These are phyloP conservation scores for Salix exigua DNA, from an alignment of 345 rosid genomes.

Conservation along the genomic window DNA sequence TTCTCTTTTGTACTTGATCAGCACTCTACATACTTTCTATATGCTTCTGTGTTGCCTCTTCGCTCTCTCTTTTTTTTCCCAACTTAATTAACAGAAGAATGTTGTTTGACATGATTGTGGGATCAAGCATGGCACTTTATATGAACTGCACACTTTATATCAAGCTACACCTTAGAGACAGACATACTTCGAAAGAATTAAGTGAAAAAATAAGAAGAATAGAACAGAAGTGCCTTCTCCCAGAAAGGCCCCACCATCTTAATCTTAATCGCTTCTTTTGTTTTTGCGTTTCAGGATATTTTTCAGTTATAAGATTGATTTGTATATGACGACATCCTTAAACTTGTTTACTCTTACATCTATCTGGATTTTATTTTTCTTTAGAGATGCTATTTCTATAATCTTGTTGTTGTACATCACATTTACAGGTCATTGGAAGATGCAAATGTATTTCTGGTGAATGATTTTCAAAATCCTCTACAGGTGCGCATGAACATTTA, in stretches of 20 bases:
- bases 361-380: not conserved
- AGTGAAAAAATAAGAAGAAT: not conserved
- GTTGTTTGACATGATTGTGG: not conserved
- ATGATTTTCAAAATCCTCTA: conserved; percentile 79
- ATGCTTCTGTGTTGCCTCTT: not conserved
- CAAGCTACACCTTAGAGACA: not conserved
- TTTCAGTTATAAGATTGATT: not conserved
- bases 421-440: conserved; percentile 81
- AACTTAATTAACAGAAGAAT: conserved; percentile 1
- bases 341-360: conserved; percentile 6
- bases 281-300: not conserved
- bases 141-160: not conserved
- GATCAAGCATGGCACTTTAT: not conserved
- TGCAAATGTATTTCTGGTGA: conserved; percentile 84
- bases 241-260: not conserved
- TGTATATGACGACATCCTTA: not conserved
- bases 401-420: conserved; percentile 2
- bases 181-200: not conserved
- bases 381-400: conserved; percentile 12
- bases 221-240: not conserved
- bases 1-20: not conserved
- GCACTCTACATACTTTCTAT: not conserved
- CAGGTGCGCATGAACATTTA: conserved; percentile 49
- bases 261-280: not conserved
- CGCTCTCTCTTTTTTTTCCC: not conserved